phyloP scores from a whole-genome alignment of 805 yeast genomes.

The Myxozyma geophila region DNA sequence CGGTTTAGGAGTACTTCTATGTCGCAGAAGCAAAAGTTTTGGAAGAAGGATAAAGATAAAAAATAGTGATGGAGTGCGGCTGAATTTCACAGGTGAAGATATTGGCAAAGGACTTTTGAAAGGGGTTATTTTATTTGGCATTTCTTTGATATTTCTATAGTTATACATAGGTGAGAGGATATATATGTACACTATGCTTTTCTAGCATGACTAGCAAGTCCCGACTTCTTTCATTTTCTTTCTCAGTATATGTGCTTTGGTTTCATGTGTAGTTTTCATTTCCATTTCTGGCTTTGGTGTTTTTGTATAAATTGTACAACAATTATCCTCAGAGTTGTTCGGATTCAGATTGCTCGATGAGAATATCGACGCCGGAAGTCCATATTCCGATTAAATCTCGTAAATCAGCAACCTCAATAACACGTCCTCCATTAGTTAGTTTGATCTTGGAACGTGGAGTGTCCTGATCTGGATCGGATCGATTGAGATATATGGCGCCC shows the following conservation, averaged over 20 bases:
- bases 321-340: neutral
- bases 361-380: conserved; percentile 14
- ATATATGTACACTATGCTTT: neutral
- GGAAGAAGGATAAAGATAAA: conserved; percentile 28
- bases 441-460: neutral
- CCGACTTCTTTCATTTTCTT: neutral
- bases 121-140: neutral
- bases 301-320: neutral
- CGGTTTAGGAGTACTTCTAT: conserved; percentile 27
- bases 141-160: neutral
- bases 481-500: conserved; percentile 8
- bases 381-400: conserved; percentile 17
- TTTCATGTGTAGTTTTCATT: neutral
- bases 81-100: no score
- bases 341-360: neutral
- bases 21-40: conserved; percentile 29
- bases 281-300: neutral
- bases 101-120: no score
- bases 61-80: neutral
- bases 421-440: conserved; percentile 16
- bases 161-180: neutral
- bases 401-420: conserved; percentile 17
- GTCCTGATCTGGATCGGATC: neutral
- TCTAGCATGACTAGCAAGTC: neutral
- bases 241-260: neutral